These are phyloP conservation scores for Xanthoconium stramineum DNA, from an alignment of 768 basidiomycete genomes.

Conservation along the genomic window DNA sequence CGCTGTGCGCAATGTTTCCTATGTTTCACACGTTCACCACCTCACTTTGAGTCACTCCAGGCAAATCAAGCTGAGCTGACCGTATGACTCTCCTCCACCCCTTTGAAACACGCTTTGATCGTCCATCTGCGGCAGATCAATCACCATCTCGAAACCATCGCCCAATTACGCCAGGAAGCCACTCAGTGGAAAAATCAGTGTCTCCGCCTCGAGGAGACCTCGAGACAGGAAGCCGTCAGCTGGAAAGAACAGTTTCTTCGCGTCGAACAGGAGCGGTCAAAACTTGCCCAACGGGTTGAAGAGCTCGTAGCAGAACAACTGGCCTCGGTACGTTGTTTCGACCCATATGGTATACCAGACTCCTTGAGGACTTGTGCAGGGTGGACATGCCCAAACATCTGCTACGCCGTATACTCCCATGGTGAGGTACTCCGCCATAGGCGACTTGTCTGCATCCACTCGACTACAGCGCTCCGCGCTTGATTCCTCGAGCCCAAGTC, in stretches of 20 bases:
- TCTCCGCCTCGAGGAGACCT: slow-evolving; percentile 43
- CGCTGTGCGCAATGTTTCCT: slow-evolving; percentile 39
- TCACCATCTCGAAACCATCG: slow-evolving; percentile 58
- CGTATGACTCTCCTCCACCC: slow-evolving; percentile 33
- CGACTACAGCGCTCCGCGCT: slow-evolving; percentile 15
- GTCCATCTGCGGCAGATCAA: slow-evolving; percentile 40
- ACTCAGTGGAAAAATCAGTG: slow-evolving; percentile 73
- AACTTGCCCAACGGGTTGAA: slow-evolving; percentile 54
- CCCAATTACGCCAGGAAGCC: slow-evolving; percentile 60
- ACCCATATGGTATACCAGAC: background rate
- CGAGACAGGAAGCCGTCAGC: slow-evolving; percentile 51
- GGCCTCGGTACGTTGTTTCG: slow-evolving; percentile 35
- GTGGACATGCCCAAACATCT: slow-evolving; percentile 13
- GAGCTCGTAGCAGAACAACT: slow-evolving; percentile 53
- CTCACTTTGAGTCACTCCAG: slow-evolving; percentile 29
- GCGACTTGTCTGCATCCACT: slow-evolving; percentile 31
- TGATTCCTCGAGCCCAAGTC: slow-evolving; percentile 22
- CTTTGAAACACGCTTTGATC: background rate
- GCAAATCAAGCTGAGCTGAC: slow-evolving; percentile 55
- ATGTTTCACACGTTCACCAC: slow-evolving; percentile 9
- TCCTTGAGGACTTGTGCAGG: slow-evolving; percentile 10
- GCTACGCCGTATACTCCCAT: slow-evolving; percentile 35
- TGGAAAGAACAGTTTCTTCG: slow-evolving; percentile 82
- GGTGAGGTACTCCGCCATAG: slow-evolving; percentile 16
- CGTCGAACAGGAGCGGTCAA: slow-evolving; percentile 65